These are phyloP conservation scores for Parmelia sp. DNA, from an alignment of 495 filamentous ascomycete species.

Conservation along the genomic window DNA sequence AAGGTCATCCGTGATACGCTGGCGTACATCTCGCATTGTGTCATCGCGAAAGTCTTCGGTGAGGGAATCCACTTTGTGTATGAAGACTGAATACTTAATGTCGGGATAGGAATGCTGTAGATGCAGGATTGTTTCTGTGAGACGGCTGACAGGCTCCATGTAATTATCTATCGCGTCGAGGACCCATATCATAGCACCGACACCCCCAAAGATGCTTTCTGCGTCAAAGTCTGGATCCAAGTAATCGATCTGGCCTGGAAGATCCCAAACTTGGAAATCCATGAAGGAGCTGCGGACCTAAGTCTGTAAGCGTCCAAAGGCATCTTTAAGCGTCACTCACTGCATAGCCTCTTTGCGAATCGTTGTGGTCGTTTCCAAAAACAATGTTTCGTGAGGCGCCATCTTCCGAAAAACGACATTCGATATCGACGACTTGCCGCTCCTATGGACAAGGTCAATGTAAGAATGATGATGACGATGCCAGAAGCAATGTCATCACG, in stretches of 20 bases:
- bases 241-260: constrained; percentile 88
- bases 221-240: constrained; percentile 80
- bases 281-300: constrained; percentile 70
- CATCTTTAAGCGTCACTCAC: constrained; percentile 44
- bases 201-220: constrained; percentile 85
- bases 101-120: constrained; percentile 80
- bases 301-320: background rate
- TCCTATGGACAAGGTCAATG: constrained; percentile 46
- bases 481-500: constrained; percentile 19
- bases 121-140: constrained; percentile 79
- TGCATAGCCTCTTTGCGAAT: constrained; percentile 91
- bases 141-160: constrained; percentile 75
- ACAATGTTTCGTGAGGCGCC: constrained; percentile 88
- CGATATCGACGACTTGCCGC: constrained; percentile 94
- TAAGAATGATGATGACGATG: background rate
- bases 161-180: constrained; percentile 98
- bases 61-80: constrained; percentile 94
- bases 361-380: constrained; percentile 84
- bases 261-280: constrained; percentile 98
- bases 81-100: constrained; percentile 95
- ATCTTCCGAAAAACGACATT: constrained; percentile 98
- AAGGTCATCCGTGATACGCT: constrained; percentile 95
- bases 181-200: constrained; percentile 94
- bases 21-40: constrained; percentile 87
- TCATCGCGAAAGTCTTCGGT: constrained; percentile 92